Evolutionary conservation across 768 basidiomycete species (phyloP), one percentile per base, ranked within the genome.

Genomic region (Russula lepida): DNA sequence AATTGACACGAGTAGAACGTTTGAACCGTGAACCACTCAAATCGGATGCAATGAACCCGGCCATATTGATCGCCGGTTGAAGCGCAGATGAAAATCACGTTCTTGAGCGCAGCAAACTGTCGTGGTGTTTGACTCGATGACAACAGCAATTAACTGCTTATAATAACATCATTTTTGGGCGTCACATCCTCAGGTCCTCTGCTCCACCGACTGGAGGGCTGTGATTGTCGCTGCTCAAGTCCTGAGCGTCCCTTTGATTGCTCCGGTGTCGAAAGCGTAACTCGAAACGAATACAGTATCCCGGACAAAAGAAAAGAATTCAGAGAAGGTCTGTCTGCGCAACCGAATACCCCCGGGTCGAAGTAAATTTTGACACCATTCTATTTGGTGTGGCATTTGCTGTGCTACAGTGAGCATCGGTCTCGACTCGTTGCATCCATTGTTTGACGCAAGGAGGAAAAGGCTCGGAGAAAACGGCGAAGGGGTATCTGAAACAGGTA

Each of bases 321-420:
- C 50, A 44, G 52, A 48, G 50, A 54, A 48, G 43, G 52, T 15
- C 50, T 35, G 48, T 30, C 49, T 12, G 46, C 39, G 61, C 56
- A 62, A 37, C 61, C 61, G 61, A 62, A 54, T 58, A 58, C 30
- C 51, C 13, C 49, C 56, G 61, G 61, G 12, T 58, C 56, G 12
- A 62, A 46, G 50, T 23, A 39, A 53, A 47, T 53, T 58, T 49
- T 35, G 60, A 35, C 30, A 9, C 52, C 28, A 47, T 48, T 30
- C 30, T 23, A 27, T 32, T 48, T 58, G 56, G 49, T 56, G 25
- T 58, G 61, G 54, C 56, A 28, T 27, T 62, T 25, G 48, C 50
- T 59, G 50, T 25, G 19, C 33, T 52, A 23, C n/a, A n/a, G n/a
- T n/a, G n/a, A 43, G 55, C 49, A 51, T 57, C 56, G 25, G 60